Evolutionary conservation across 495 filamentous ascomycete genomes (phyloP), one percentile per base, ranked within the genome.

Genomic region (Hapsidospora chrysogenum): DNA sequence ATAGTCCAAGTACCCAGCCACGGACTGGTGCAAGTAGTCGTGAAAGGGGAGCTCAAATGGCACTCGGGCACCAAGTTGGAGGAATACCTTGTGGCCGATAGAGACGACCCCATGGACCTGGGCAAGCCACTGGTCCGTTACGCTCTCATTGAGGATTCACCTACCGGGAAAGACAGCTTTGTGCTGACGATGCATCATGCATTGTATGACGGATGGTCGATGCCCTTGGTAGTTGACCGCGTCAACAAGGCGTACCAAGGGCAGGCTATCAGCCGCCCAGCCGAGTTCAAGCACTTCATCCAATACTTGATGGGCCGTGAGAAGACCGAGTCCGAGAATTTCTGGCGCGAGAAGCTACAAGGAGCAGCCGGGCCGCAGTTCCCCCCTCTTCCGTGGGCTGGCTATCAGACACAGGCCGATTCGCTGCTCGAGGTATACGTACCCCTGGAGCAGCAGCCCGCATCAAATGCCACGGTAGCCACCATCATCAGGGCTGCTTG

Each of bases 201-300:
- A 1, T 45, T 81, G 2, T 84, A 80, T 39, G 77, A 82, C 35
- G 74, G 75, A 13, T 79, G 74, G 71, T 73, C 64, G 6, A 62
- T 74, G 49, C 58, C 61, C 4, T 43, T 76, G 0, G 56, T 78
- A 9, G 53, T 76, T 4, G 53, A 73, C 11, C 56, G 66, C 35
- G 63, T 77, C 15, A 63, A 63, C 32, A 45, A 45, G 5, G 45
- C 51, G 5, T 64, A 62, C 30, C 36, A 41, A 4, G 45, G 48
- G 9, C 44, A 47, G 4, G 9, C 36, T 7, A 45, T 45, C 0
- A 66, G 62, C 36, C 65, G 69, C 51, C 57, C 57, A 4, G 48
- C 58, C 10, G 50, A 58, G 9, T 64, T 64, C 47, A 55, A 53
- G 42, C 43, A 57, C 27, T 64, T 65, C 18, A 61, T 66, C 41